A percentile compares a stretch with the other conserved stretches of the same genome.
Conservation (phyloP, 345 rosid species). For the Murraya paniculata region DNA sequence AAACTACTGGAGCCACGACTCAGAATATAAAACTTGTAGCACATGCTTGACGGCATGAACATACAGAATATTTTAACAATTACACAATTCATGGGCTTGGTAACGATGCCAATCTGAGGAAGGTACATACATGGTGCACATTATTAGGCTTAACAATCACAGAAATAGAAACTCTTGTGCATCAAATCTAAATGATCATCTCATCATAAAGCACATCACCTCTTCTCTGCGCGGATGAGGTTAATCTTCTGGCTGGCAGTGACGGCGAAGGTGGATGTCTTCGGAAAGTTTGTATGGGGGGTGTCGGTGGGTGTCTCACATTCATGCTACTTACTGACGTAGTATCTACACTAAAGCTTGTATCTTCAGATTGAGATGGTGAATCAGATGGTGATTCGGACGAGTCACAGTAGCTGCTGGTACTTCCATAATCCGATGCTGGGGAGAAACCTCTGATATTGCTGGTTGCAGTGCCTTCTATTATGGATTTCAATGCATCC, state of each 20-base stretch:
- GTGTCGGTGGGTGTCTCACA: conserved; percentile 21
- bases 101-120: neutral
- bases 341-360: conserved; percentile 15
- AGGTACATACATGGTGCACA: neutral
- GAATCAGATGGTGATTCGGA: conserved; percentile 21
- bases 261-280: neutral
- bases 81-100: neutral
- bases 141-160: neutral
- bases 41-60: no score
- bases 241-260: conserved; percentile 4
- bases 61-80: neutral
- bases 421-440: conserved; percentile 34
- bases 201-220: neutral
- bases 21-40: no score
- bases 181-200: conserved; percentile 2
- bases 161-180: neutral
- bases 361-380: conserved; percentile 11
- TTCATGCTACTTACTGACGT: conserved; percentile 7
- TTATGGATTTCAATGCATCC: conserved; percentile 33
- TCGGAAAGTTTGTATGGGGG: conserved; percentile 5
- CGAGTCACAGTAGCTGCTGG: conserved; percentile 23
- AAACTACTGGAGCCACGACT: no score
- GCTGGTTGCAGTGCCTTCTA: conserved; percentile 25
- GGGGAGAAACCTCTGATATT: conserved; percentile 37
- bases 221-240: neutral